Conservation (phyloP, 768 basidiomycete genomes). For the Tubosaeta sp. region DNA sequence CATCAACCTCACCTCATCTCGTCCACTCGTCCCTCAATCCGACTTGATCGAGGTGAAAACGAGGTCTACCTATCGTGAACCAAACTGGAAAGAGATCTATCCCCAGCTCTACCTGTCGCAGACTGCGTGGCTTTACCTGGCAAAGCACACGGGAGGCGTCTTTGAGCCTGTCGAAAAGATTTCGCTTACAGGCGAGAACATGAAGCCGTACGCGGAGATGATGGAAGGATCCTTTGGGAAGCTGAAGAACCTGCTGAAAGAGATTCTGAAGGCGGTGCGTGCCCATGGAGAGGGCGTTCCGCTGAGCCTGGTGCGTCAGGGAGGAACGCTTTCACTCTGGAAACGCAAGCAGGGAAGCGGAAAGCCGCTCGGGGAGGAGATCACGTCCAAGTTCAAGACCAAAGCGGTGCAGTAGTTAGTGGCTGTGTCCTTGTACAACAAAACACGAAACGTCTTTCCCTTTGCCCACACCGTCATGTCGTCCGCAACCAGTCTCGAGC, state of each 20-base stretch:
- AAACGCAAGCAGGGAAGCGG: constrained; percentile 35
- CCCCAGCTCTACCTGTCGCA: constrained; percentile 69
- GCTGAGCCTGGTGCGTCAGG: constrained; percentile 51
- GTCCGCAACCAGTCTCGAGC: constrained; percentile 47
- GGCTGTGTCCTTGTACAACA: constrained; percentile 2
- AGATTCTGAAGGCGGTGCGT: constrained; percentile 46
- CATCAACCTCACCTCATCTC: constrained; percentile 24
- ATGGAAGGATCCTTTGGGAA: constrained; percentile 22
- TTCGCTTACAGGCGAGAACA: constrained; percentile 31
- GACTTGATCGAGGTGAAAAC: constrained; percentile 36
- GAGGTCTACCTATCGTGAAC: constrained; percentile 22
- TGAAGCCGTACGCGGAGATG: constrained; percentile 20
- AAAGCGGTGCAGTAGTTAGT: background rate
- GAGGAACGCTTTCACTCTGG: constrained; percentile 44
- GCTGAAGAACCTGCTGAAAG: constrained; percentile 25
- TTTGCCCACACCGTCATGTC: constrained; percentile 9
- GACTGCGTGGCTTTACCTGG: constrained; percentile 58
- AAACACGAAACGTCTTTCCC: background rate
- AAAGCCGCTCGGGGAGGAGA: constrained; percentile 16
- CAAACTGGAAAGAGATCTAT: constrained; percentile 58
- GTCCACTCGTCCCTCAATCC: constrained; percentile 32
- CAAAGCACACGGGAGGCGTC: constrained; percentile 49
- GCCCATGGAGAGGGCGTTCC: constrained; percentile 49
- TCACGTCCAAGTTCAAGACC: constrained; percentile 18
- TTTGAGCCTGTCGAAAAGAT: constrained; percentile 50